Evolutionary conservation across 2,329 filamentous ascomycete genomes (phyloP).

Genomic region (Capronia americana): DNA sequence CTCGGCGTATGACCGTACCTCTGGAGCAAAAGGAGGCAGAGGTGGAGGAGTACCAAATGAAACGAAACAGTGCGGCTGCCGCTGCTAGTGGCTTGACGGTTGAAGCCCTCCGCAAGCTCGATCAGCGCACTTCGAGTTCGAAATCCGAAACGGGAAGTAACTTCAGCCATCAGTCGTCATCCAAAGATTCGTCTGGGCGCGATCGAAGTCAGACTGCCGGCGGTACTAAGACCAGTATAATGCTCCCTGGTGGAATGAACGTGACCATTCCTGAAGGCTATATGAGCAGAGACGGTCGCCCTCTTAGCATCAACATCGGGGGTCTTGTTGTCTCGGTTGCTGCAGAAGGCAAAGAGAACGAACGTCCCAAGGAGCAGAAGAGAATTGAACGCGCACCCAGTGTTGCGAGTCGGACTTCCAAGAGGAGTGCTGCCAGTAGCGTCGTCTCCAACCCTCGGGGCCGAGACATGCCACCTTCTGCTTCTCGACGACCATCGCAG

Average conservation of each 20-base stretch:
- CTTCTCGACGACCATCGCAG: constrained; percentile 29
- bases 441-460: constrained; percentile 24
- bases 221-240: constrained; percentile 31
- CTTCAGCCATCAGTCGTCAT: constrained; percentile 39
- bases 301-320: constrained; percentile 34
- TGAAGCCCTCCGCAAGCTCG: constrained; percentile 35
- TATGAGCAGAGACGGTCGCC: constrained; percentile 29
- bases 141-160: constrained; percentile 39
- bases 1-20: constrained; percentile 24
- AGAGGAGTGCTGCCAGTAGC: constrained; percentile 31
- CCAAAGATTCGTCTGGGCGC: constrained; percentile 38
- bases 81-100: constrained; percentile 33
- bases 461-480: constrained; percentile 11
- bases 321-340: constrained; percentile 26
- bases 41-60: constrained; percentile 35
- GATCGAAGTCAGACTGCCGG: constrained; percentile 31
- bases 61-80: constrained; percentile 23
- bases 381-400: constrained; percentile 35
- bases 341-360: constrained; percentile 25
- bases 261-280: constrained; percentile 34
- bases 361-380: constrained; percentile 30
- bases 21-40: constrained; percentile 33
- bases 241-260: constrained; percentile 29
- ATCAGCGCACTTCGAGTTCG: constrained; percentile 30
- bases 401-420: constrained; percentile 30